phyloP scores from a whole-genome alignment of 2,329 filamentous ascomycete species.

The Ophiostoma sp. region DNA sequence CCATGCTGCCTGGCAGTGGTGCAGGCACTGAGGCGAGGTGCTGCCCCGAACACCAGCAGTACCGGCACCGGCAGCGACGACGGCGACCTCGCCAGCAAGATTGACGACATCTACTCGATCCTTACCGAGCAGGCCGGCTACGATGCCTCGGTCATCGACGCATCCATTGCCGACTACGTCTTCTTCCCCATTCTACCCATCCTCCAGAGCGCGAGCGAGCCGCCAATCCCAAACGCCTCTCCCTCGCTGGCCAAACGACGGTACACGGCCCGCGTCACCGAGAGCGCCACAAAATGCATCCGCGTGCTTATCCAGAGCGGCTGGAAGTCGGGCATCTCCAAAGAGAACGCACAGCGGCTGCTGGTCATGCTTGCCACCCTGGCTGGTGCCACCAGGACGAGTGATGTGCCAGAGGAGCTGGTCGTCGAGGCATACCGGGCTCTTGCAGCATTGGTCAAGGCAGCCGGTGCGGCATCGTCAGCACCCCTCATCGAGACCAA shows the following conservation, averaged over 20 bases:
- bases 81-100: constrained; percentile 43
- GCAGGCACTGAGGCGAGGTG: constrained; percentile 40
- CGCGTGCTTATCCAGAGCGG: constrained; percentile 67
- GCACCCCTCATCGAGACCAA: constrained; percentile 48
- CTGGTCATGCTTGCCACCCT: constrained; percentile 3
- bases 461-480: constrained; percentile 40
- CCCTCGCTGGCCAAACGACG: neutral
- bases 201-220: constrained; percentile 54
- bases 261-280: constrained; percentile 58
- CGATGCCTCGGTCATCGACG: constrained; percentile 56
- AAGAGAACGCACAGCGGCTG: constrained; percentile 12
- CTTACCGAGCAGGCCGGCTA: constrained; percentile 41
- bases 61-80: neutral
- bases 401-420: constrained; percentile 63
- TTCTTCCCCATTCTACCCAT: constrained; percentile 91
- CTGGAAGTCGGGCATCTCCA: constrained; percentile 67
- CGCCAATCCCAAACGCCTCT: neutral
- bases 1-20: constrained; percentile 57
- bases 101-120: constrained; percentile 42
- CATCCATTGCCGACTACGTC: constrained; percentile 84
- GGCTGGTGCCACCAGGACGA: constrained; percentile 41
- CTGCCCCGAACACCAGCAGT: constrained; percentile 28
- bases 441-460: constrained; percentile 59
- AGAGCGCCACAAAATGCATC: constrained; percentile 71
- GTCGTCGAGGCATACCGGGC: constrained; percentile 65